Evolutionary conservation across 352 stramenopile genomes (phyloP).

Genomic region (Globisporangium uncinulatum): DNA sequence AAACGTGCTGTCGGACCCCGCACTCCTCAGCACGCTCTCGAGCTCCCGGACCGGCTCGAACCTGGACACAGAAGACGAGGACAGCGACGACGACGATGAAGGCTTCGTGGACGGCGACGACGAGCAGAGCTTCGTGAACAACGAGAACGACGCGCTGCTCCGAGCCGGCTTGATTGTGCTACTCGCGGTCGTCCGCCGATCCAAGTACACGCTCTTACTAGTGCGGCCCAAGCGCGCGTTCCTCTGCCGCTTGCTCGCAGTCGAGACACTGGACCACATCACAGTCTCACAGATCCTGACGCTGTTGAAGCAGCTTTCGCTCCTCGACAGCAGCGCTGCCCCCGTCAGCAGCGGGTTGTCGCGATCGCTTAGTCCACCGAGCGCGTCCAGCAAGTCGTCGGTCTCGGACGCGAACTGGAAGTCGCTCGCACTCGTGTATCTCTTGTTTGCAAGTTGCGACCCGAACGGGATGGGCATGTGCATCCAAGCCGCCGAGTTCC

Average conservation of each 20-base stretch:
- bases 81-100: slow-evolving; percentile 20
- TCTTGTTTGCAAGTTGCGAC: slow-evolving; percentile 70
- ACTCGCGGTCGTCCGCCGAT: slow-evolving; percentile 59
- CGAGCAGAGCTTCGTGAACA: slow-evolving; percentile 51
- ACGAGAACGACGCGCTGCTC: slow-evolving; percentile 58
- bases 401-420: slow-evolving; percentile 61
- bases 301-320: slow-evolving; percentile 58
- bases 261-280: slow-evolving; percentile 72
- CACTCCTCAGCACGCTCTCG: slow-evolving; percentile 47
- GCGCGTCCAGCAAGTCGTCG: slow-evolving; percentile 22
- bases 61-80: slow-evolving; percentile 21
- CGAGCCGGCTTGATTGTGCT: slow-evolving; percentile 63
- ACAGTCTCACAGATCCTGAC: slow-evolving; percentile 58
- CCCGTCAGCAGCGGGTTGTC: slow-evolving; percentile 1
- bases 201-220: slow-evolving; percentile 61
- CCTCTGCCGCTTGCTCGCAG: slow-evolving; percentile 61
- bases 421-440: slow-evolving; percentile 57
- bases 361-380: not conserved
- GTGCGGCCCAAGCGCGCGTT: slow-evolving; percentile 66
- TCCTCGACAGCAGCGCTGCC: slow-evolving; percentile 25
- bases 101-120: slow-evolving; percentile 47
- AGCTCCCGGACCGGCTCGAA: slow-evolving; percentile 10
- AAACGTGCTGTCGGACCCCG: slow-evolving; percentile 49
- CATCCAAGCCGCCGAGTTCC: slow-evolving; percentile 58
- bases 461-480: slow-evolving; percentile 77